Evolutionary conservation across 129 eudicot species (phyloP).

Genomic region (Apium graveolens): DNA sequence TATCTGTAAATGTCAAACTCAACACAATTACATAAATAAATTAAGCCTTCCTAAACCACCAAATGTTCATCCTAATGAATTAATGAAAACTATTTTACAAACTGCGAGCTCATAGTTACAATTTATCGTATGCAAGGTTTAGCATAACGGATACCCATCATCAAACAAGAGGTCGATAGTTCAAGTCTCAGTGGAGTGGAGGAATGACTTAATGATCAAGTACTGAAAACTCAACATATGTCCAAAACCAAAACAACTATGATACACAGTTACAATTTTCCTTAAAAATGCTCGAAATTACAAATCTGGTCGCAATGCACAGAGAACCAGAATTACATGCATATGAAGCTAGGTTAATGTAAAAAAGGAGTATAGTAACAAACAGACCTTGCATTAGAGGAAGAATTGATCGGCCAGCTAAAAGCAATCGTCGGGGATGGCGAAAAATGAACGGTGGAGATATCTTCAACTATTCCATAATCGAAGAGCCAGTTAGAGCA

Average conservation of each 20-base stretch:
- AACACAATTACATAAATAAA: background rate
- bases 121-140: background rate
- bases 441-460: slow-evolving; percentile 19
- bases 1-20: background rate
- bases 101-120: background rate
- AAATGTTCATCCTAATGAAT: background rate
- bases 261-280: background rate
- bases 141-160: background rate
- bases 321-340: background rate
- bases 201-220: background rate
- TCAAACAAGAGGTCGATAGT: background rate
- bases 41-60: background rate
- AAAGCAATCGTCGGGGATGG: slow-evolving; percentile 17
- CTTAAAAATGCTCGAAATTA: too few species aligned
- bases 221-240: background rate
- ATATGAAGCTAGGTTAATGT: background rate
- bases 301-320: background rate
- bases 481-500: slow-evolving; percentile 37
- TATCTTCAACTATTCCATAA: slow-evolving; percentile 35
- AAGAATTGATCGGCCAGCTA: slow-evolving; percentile 33
- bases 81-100: background rate
- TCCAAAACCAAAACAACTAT: background rate
- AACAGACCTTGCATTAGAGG: slow-evolving; percentile 27
- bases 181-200: background rate
- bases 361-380: background rate